A percentile compares a stretch with the other conserved stretches of the same genome.
Evolutionary conservation across 257 asterid genomes (phyloP).

Genomic region (Solanum piurae): DNA sequence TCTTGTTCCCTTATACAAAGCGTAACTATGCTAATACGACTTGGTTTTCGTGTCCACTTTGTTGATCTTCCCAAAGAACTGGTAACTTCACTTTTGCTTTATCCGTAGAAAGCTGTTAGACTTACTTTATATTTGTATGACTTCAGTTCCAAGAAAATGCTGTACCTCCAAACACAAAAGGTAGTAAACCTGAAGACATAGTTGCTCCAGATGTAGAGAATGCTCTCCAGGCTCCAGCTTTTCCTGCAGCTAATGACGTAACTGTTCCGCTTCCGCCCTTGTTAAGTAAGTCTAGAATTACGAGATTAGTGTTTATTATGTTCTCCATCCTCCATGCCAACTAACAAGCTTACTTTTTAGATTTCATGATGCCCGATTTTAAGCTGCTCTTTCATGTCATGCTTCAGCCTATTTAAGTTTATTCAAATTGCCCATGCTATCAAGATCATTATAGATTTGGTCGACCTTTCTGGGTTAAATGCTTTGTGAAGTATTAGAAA

Average conservation of each 20-base stretch:
- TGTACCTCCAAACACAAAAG: constrained; percentile 3
- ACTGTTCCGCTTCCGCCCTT: constrained; percentile 42
- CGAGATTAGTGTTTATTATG: background rate
- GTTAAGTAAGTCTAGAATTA: constrained; percentile 26
- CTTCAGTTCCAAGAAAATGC: constrained; percentile 29
- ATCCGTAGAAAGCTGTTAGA: background rate
- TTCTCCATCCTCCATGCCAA: background rate
- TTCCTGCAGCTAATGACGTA: constrained; percentile 12
- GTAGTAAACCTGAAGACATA: constrained; percentile 10
- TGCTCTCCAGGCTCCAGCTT: constrained; percentile 10
- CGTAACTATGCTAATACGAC: background rate
- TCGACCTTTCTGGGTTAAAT: background rate
- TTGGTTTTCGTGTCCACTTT: background rate
- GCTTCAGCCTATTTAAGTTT: background rate
- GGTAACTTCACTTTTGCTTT: background rate
- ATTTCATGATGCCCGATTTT: background rate
- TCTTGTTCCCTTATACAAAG: background rate
- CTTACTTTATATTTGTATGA: background rate
- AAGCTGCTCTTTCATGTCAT: background rate
- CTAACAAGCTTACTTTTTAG: background rate
- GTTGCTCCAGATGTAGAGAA: constrained; percentile 9
- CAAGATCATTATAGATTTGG: background rate
- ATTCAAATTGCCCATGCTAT: background rate
- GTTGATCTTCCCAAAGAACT: background rate
- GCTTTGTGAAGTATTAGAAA: background rate